phyloP scores from a whole-genome alignment of 768 basidiomycete species.

The Panellus pusillus region DNA sequence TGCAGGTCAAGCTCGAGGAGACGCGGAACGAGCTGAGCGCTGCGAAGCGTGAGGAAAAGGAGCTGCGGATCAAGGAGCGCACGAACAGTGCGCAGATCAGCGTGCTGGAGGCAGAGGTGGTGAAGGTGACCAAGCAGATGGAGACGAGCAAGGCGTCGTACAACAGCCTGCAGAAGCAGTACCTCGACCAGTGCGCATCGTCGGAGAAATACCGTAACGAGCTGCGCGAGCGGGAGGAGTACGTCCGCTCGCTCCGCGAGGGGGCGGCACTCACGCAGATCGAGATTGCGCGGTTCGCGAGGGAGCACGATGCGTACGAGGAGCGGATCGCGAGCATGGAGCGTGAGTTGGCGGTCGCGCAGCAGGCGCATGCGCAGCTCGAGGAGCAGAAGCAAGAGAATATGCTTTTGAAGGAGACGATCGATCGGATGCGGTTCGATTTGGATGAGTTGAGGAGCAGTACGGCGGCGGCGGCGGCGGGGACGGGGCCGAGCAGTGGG shows the following conservation, averaged over 20 bases:
- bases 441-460: slow-evolving; percentile 84
- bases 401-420: slow-evolving; percentile 89
- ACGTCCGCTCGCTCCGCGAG: slow-evolving; percentile 66
- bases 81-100: slow-evolving; percentile 65
- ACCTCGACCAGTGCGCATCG: slow-evolving; percentile 81
- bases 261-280: slow-evolving; percentile 56
- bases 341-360: slow-evolving; percentile 65
- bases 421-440: slow-evolving; percentile 91
- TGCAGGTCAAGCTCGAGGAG: slow-evolving; percentile 78
- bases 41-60: slow-evolving; percentile 91
- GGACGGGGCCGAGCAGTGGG: slow-evolving; percentile 37
- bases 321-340: slow-evolving; percentile 71
- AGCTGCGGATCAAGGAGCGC: slow-evolving; percentile 83
- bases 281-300: slow-evolving; percentile 65
- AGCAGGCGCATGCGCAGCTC: slow-evolving; percentile 69
- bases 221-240: slow-evolving; percentile 73
- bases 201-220: slow-evolving; percentile 79
- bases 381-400: slow-evolving; percentile 97
- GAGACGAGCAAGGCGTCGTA: slow-evolving; percentile 75
- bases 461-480: slow-evolving; percentile 35
- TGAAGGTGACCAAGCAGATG: slow-evolving; percentile 69
- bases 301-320: slow-evolving; percentile 72
- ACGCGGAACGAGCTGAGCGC: slow-evolving; percentile 70
- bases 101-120: slow-evolving; percentile 75
- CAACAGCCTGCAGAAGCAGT: slow-evolving; percentile 79